These are phyloP conservation scores for Yamadazyma nakazawae DNA, from an alignment of 805 yeast species.

Conservation along the genomic window DNA sequence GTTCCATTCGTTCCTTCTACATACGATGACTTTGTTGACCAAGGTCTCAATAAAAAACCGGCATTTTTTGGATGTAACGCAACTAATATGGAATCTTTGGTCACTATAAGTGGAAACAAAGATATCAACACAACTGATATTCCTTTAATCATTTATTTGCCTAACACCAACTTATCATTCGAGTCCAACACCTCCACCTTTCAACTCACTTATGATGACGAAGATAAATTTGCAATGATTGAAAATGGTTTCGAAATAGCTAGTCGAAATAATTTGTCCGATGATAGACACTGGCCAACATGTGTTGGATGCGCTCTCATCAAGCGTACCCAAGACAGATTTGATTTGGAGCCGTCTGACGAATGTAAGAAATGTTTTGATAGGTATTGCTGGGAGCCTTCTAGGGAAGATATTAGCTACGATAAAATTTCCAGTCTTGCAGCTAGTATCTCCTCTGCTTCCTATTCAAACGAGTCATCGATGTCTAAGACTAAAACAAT, in stretches of 20 bases:
- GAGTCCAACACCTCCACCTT: conserved; percentile 71
- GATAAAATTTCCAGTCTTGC: conserved; percentile 2
- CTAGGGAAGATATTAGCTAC: background rate
- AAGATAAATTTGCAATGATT: conserved; percentile 58
- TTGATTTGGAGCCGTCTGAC: conserved; percentile 53
- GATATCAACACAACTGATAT: conserved; percentile 25
- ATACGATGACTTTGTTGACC: conserved; percentile 51
- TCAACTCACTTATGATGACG: conserved; percentile 56
- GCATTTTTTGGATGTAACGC: conserved; percentile 83
- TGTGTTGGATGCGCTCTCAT: conserved; percentile 84
- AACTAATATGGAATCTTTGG: conserved; percentile 52
- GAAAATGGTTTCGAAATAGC: conserved; percentile 74
- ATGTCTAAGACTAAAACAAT: background rate
- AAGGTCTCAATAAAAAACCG: conserved; percentile 63
- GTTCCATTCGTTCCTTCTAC: conserved; percentile 80
- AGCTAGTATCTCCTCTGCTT: background rate
- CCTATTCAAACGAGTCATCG: background rate
- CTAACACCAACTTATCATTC: conserved; percentile 66
- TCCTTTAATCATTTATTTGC: conserved; percentile 72
- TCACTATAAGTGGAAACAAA: conserved; percentile 19
- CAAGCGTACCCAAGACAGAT: conserved; percentile 71
- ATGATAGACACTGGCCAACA: conserved; percentile 64
- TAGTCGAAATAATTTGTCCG: conserved; percentile 60
- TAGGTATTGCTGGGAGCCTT: conserved; percentile 66
- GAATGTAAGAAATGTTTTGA: conserved; percentile 73